Base-by-base conservation (phyloP, 164 flowering plant genomes). In the Amborella trichopoda region DNA sequence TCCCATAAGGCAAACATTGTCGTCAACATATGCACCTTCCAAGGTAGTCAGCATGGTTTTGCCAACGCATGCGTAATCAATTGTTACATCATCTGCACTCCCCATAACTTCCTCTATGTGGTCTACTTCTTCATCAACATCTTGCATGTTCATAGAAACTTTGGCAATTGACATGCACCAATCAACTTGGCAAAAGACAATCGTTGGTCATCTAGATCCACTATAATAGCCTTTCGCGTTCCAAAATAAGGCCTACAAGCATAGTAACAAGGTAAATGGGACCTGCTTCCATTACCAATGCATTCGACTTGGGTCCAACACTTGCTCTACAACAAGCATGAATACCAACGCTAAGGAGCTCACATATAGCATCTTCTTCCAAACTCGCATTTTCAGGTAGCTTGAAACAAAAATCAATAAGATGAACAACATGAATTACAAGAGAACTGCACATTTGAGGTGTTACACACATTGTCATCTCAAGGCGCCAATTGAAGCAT, bases 351-450 rank as follows among this genome's bases (percentile, higher is more conserved):
- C 94, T 83, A 19, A 83, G 58, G 9, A 89, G 94, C 59, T 83
- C 94, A 54, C 83, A 78, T 83, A 83, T 78, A 18, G 94, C 94
- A 18, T 89, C 94, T 67, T 78, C 94, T 53, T 81, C 89, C 61
- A 83, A 68, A 61, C 81, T 83, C 63, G 81, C 77, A 57, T 74
- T 78, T 3, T 78, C 85, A 1, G 94, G 89, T 17, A 83, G 63
- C 46, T 83, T 78, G 40, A 83, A 83, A 44, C 94, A 81, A 39
- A 83, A 56, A 52, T 76, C 72, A 22, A 81, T 80, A 50, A 86
- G 83, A 57, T 83, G 94, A 52, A 81, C 83, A 39, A 83, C 70
- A 85, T 80, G 68, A 10, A 38, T 18, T 3, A 38, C 11, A 38
- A 76, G 78, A 28, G 83, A 74, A 25, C 87, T 83, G 42, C 76